Conservation (phyloP, 1,139 yeast genomes). For the Pneumocystis oryctolagi region DNA sequence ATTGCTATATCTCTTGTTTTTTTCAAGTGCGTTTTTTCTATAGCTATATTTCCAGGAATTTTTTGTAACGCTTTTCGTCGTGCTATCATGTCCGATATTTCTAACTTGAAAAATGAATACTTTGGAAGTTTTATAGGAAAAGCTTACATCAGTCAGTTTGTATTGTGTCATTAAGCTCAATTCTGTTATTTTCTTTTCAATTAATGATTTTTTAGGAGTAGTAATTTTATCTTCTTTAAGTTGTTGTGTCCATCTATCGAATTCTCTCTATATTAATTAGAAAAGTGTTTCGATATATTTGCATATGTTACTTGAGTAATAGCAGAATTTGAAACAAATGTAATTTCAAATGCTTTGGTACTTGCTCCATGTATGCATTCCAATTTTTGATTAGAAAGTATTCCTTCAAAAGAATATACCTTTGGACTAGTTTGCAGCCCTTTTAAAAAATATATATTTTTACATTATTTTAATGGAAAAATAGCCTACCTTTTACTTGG, state of each 20-base stretch:
- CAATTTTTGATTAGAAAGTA: constrained; percentile 16
- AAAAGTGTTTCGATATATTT: neutral
- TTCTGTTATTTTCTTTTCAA: constrained; percentile 51
- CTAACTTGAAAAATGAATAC: constrained; percentile 18
- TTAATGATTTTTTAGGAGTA: constrained; percentile 49
- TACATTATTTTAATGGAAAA: constrained; percentile 40
- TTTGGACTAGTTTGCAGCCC: constrained; percentile 7
- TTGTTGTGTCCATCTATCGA: constrained; percentile 49
- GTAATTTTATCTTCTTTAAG: constrained; percentile 44
- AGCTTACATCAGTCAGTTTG: constrained; percentile 45
- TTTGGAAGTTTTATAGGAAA: neutral
- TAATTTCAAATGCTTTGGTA: constrained; percentile 56
- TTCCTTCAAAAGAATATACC: constrained; percentile 11
- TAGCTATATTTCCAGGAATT: constrained; percentile 63
- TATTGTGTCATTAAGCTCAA: constrained; percentile 47
- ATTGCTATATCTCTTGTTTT: constrained; percentile 65
- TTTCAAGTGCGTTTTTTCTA: constrained; percentile 55
- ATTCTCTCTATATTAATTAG: constrained; percentile 37
- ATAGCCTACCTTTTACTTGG: constrained; percentile 48
- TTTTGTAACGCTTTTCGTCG: constrained; percentile 46
- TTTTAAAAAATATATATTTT: constrained; percentile 22
- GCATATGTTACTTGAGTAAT: neutral
- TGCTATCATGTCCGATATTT: constrained; percentile 65
- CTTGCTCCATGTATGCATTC: constrained; percentile 54
- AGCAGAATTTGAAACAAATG: constrained; percentile 21